Evolutionary conservation across 352 stramenopile species (phyloP).

Genomic region (Pythium volutum): DNA sequence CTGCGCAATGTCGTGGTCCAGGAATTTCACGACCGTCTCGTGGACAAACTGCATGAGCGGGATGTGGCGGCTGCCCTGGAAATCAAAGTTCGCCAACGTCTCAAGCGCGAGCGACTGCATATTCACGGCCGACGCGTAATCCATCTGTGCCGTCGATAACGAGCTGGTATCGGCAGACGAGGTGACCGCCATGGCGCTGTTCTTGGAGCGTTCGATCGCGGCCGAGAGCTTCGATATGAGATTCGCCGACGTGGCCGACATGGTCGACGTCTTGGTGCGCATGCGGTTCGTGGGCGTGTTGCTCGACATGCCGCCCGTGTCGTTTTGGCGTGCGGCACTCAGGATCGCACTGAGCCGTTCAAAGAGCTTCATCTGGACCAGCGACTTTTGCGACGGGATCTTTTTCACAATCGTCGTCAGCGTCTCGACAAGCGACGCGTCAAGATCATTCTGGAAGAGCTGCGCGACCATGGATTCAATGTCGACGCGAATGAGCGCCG

Average conservation of each 20-base stretch:
- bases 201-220: constrained; percentile 42
- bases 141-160: constrained; percentile 26
- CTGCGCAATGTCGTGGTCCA: constrained; percentile 80
- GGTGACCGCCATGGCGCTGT: constrained; percentile 35
- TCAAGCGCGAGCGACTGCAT: constrained; percentile 85
- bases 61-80: constrained; percentile 80
- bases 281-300: constrained; percentile 60
- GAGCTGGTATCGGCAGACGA: constrained; percentile 25
- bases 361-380: constrained; percentile 85
- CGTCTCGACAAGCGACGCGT: constrained; percentile 78
- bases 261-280: constrained; percentile 73
- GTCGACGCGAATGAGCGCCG: constrained; percentile 72
- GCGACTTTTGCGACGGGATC: constrained; percentile 66
- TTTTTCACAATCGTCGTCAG: constrained; percentile 84
- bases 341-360: constrained; percentile 77
- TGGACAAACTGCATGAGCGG: constrained; percentile 89
- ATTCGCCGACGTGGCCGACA: constrained; percentile 62
- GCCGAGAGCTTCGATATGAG: constrained; percentile 71
- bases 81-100: constrained; percentile 85
- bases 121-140: constrained; percentile 51
- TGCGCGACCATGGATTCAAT: constrained; percentile 76
- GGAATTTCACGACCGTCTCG: constrained; percentile 84
- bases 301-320: constrained; percentile 33
- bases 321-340: constrained; percentile 42
- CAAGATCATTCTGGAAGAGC: constrained; percentile 83